Conservation (phyloP, 2,329 filamentous ascomycete genomes). For the Thielaviopsis populi region DNA sequence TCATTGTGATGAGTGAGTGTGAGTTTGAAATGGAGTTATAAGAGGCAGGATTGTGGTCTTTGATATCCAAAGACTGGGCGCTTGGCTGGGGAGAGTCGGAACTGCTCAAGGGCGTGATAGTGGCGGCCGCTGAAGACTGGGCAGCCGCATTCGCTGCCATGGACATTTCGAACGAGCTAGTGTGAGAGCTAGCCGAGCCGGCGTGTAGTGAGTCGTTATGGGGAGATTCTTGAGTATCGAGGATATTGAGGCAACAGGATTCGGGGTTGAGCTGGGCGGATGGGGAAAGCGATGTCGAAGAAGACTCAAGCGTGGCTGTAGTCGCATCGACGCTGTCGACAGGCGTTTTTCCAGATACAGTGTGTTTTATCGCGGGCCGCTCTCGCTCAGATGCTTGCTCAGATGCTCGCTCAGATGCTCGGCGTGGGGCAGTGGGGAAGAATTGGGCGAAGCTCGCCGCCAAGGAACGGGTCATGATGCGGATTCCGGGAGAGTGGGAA, state of each 20-base stretch:
- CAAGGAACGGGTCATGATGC: conserved; percentile 63
- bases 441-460: conserved; percentile 72
- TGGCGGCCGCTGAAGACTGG: conserved; percentile 27
- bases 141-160: background rate
- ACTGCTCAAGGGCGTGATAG: conserved; percentile 36
- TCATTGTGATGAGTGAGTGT: conserved; percentile 8
- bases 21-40: conserved; percentile 24
- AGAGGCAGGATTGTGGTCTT: background rate
- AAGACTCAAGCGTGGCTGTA: background rate
- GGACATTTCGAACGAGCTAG: conserved; percentile 36
- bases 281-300: background rate
- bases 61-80: background rate
- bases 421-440: conserved; percentile 64
- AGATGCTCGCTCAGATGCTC: too few relatives aligned
- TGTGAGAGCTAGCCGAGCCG: conserved; percentile 57
- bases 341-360: background rate
- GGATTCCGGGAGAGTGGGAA: conserved; percentile 16
- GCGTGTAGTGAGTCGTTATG: conserved; percentile 55
- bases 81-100: conserved; percentile 32
- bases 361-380: conserved; percentile 26
- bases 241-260: background rate
- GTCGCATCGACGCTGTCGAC: background rate
- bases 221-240: conserved; percentile 30
- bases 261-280: background rate
- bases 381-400: conserved; percentile 46